phyloP scores from a whole-genome alignment of 176 grass and related monocot species.

The Oryza officinalis region DNA sequence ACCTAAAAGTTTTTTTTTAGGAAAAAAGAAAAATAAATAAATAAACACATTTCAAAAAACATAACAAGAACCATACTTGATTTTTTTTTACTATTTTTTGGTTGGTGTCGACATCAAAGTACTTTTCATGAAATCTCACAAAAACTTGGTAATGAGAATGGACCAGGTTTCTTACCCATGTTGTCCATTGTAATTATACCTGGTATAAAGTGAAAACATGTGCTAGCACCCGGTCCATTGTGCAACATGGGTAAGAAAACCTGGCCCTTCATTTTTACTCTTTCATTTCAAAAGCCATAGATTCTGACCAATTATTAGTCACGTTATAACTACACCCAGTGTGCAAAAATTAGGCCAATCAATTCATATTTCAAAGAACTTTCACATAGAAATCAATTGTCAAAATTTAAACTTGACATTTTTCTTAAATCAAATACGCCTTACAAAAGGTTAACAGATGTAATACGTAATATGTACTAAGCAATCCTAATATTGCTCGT shows the following conservation, averaged over 20 bases:
- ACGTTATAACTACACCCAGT: not conserved
- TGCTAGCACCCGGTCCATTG: not conserved
- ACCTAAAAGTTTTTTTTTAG: conserved; percentile 38
- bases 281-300: too few relatives aligned
- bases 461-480: too few relatives aligned
- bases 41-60: not conserved
- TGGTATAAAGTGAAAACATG: not conserved
- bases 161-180: not conserved
- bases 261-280: too few relatives aligned
- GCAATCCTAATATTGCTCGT: too few relatives aligned
- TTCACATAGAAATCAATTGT: too few relatives aligned
- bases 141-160: not conserved
- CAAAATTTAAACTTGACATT: too few relatives aligned
- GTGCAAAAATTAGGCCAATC: too few relatives aligned
- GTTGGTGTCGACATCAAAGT: not conserved
- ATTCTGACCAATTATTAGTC: not conserved
- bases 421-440: too few relatives aligned
- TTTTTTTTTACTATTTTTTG: not conserved
- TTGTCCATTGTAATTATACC: not conserved
- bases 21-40: not conserved
- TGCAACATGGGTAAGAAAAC: not conserved
- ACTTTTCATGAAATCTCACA: not conserved
- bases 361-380: too few relatives aligned
- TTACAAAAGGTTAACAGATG: too few relatives aligned
- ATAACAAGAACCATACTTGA: not conserved